These are phyloP conservation scores for Acacia crassicarpa DNA, from an alignment of 306 rosid genomes.

Conservation along the genomic window DNA sequence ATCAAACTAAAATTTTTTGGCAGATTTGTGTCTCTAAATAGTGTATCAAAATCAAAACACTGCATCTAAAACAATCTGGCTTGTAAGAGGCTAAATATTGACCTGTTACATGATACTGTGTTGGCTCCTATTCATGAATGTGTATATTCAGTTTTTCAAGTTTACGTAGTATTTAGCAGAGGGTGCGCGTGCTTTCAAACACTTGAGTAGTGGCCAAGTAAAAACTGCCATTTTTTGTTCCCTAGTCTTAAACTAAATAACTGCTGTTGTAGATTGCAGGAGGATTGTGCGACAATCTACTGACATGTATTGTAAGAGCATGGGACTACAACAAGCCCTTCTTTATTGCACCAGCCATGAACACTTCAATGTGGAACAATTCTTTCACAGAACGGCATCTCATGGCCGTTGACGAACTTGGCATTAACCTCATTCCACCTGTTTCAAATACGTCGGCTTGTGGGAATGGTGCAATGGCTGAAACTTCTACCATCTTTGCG, in stretches of 20 bases:
- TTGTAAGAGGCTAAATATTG: neutral
- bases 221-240: neutral
- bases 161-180: constrained; percentile 11
- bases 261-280: constrained; percentile 62
- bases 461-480: constrained; percentile 99
- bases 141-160: constrained; percentile 11
- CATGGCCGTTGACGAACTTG: constrained; percentile 64
- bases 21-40: constrained; percentile 7
- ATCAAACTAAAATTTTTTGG: constrained; percentile 5
- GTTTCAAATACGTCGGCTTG: constrained; percentile 68
- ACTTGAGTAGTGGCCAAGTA: neutral
- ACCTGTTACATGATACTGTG: neutral
- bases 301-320: constrained; percentile 77
- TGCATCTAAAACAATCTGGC: neutral
- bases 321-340: constrained; percentile 85
- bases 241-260: constrained; percentile 11
- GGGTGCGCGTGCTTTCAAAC: neutral
- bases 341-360: constrained; percentile 89
- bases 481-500: constrained; percentile 78
- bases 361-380: constrained; percentile 68
- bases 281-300: constrained; percentile 79
- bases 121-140: neutral
- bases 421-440: constrained; percentile 70
- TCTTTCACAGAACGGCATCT: constrained; percentile 71
- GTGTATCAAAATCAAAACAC: constrained; percentile 8